Percentiles rank a stretch among this genome's conserved stretches.
These are phyloP conservation scores for Phytophthora megakarya DNA, from an alignment of 352 stramenopile genomes.

Conservation along the genomic window DNA sequence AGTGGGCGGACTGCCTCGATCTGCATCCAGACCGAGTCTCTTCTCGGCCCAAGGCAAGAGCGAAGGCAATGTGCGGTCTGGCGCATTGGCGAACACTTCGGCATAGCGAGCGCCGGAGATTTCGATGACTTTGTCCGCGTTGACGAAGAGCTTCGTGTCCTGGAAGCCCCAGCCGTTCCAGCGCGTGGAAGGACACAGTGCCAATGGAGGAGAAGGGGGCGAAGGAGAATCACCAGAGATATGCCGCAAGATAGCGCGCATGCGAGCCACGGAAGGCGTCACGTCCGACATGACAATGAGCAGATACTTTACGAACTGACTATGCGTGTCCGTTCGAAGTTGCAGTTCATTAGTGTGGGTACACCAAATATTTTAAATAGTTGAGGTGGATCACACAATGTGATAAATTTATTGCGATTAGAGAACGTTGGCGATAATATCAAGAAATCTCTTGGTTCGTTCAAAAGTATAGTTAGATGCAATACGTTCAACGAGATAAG, in stretches of 20 bases:
- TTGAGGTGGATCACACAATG: too few relatives aligned
- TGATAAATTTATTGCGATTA: too few relatives aligned
- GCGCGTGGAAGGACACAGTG: slow-evolving; percentile 45
- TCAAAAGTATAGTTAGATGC: too few relatives aligned
- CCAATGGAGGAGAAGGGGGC: slow-evolving; percentile 17
- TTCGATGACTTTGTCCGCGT: slow-evolving; percentile 57
- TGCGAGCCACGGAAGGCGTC: slow-evolving; percentile 47
- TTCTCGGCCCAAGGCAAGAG: slow-evolving; percentile 66
- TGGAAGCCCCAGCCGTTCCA: slow-evolving; percentile 81
- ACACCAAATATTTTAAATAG: too few relatives aligned
- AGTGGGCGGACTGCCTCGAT: slow-evolving; percentile 40
- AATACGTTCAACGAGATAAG: too few relatives aligned
- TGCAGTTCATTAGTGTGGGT: too few relatives aligned
- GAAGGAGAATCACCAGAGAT: slow-evolving; percentile 7
- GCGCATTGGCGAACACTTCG: slow-evolving; percentile 57
- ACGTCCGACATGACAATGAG: slow-evolving; percentile 27
- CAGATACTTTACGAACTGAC: slow-evolving; percentile 29
- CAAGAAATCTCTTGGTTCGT: too few relatives aligned
- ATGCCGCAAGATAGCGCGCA: slow-evolving; percentile 54
- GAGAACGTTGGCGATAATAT: too few relatives aligned
- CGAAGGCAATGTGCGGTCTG: slow-evolving; percentile 52
- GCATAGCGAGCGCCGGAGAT: slow-evolving; percentile 63
- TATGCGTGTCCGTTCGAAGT: background rate
- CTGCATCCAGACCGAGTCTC: slow-evolving; percentile 53
- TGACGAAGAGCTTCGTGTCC: slow-evolving; percentile 76